Evolutionary conservation across 2,329 filamentous ascomycete genomes (phyloP).

Genomic region (Paracorniculantispora psalliotae): DNA sequence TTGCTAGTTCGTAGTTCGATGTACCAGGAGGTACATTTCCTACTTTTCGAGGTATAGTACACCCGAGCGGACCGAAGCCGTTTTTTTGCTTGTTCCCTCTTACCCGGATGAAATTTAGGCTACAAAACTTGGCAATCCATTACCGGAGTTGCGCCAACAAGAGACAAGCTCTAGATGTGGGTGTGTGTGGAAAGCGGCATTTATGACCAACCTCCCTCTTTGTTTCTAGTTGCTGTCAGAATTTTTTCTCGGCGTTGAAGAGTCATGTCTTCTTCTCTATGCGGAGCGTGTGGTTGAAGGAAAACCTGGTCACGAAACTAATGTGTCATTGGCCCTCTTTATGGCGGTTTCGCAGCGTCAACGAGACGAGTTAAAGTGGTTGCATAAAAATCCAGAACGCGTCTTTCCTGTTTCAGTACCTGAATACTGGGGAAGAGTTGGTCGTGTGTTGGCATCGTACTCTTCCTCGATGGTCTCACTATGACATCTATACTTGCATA

Average conservation of each 20-base stretch:
- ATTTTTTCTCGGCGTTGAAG: too few relatives aligned
- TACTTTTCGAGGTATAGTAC: not conserved
- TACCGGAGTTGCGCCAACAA: not conserved
- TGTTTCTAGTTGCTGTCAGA: too few relatives aligned
- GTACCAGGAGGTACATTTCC: not conserved
- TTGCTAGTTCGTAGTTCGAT: not conserved
- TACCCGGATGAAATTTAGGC: not conserved
- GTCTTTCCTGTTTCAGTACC: not conserved
- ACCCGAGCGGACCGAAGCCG: not conserved
- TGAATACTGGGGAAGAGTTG: not conserved
- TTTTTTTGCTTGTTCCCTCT: not conserved
- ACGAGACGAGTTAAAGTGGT: conserved; percentile 5
- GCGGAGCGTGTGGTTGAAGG: not conserved
- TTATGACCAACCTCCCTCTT: too few relatives aligned
- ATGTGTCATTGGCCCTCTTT: not conserved
- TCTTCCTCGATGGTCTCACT: too few relatives aligned
- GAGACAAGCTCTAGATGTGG: not conserved
- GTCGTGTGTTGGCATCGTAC: not conserved
- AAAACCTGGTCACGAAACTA: not conserved
- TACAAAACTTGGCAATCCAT: not conserved
- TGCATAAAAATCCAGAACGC: not conserved
- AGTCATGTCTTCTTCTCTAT: too few relatives aligned
- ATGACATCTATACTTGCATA: not conserved
- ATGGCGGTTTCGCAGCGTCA: not conserved
- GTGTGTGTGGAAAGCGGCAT: not conserved